Evolutionary conservation across 78 protist genomes (phyloP).

Genomic region (Speleostelium caveatum): DNA sequence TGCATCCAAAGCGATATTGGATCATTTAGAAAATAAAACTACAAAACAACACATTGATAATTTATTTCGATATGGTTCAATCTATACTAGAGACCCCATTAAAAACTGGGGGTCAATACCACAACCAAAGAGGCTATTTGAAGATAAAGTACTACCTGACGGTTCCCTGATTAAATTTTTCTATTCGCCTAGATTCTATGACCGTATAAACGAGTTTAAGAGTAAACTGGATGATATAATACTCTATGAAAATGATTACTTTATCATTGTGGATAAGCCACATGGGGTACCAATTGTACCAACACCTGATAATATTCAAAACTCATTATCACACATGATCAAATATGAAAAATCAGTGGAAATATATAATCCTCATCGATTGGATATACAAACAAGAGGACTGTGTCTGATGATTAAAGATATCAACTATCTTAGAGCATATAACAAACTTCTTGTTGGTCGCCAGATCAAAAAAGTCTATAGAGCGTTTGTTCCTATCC

Average conservation of each 20-base stretch:
- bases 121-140: not conserved
- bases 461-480: not conserved
- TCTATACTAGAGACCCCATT: constrained; percentile 4
- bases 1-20: no score
- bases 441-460: constrained; percentile 6
- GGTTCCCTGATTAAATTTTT: constrained; percentile 12
- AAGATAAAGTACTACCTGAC: not conserved
- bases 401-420: constrained; percentile 31
- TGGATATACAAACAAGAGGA: constrained; percentile 63
- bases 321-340: not conserved
- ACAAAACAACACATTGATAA: not conserved
- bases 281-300: constrained; percentile 20
- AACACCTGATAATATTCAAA: not conserved
- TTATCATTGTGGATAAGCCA: constrained; percentile 60
- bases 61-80: not conserved
- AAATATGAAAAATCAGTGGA: not conserved
- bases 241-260: constrained; percentile 28
- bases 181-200: not conserved
- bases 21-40: no score
- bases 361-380: constrained; percentile 47
- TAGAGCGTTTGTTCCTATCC: not conserved
- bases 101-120: not conserved
- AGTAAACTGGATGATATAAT: not conserved
- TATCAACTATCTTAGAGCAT: not conserved
- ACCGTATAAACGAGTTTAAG: not conserved